Base-by-base conservation (phyloP, 352 stramenopile species). In the Phytophthora pluvialis region DNA sequence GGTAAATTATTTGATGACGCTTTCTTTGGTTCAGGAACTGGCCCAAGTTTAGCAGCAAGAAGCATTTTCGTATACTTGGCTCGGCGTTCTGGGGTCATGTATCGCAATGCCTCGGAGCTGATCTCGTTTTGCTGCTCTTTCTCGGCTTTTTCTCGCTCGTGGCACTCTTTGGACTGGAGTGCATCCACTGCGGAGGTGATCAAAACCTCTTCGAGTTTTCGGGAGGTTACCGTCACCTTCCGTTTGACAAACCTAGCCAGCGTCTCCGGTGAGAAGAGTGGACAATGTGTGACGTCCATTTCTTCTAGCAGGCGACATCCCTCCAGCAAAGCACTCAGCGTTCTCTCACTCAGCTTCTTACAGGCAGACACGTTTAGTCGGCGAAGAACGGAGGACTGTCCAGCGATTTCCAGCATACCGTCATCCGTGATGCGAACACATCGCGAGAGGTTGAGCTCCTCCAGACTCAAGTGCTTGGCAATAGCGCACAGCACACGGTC, bases 381-480 rank as follows among this genome's bases (percentile, higher is more conserved):
- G 5, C 71, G 72, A 5, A 98, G 71, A 21, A 88, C 86, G 0
- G 74, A 77, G 40, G 81, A 86, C 55, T 98, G 87, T 12, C 78
- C 72, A 0, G 75, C 82, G 8, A 98, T 58, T 15, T 96, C 86
- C 4, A 90, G 60, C 61, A 98, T 81, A 2, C 89, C 89, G 25
- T 89, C 72, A 57, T 97, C 91, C 3, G 93, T 96, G 33, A 98
- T 73, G 38, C 88, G 91, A 35, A 81, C 50, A 45, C 87, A 95
- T 0, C 85, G 73, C 12, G 74, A 76, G 7, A 95, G 25, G 31
- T 86, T 92, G 9, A 95, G 57, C 35, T 77, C 68, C 55, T 95
- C 90, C 0, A 98, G 68, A 57, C 88, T 95, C 13, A 98, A 70
- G 6, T 87, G 78, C 31, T 90, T 78, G 12, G 89, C 82, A 50